Percentiles rank a stretch among this genome's conserved stretches.
Evolutionary conservation across 1,284 basidiomycete genomes (phyloP).

Genomic region (Tilletia horrida): DNA sequence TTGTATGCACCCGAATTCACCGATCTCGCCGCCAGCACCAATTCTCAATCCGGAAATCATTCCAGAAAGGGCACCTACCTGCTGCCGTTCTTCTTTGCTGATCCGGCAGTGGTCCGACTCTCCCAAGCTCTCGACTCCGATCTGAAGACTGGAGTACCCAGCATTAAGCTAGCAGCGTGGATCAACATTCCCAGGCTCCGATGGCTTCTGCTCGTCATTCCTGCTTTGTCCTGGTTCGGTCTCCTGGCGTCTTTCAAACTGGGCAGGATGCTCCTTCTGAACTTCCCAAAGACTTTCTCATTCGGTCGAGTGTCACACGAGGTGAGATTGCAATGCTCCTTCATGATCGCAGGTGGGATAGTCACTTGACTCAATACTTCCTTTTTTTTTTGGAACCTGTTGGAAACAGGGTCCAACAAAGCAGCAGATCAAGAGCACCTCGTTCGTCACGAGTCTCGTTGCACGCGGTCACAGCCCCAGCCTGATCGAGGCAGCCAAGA

Average conservation of each 20-base stretch:
- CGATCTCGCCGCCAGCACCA: background rate
- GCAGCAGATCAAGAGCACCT: conserved; percentile 21
- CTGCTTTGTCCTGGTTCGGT: conserved; percentile 20
- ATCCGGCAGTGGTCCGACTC: conserved; percentile 27
- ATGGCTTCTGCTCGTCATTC: conserved; percentile 19
- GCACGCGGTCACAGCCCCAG: conserved; percentile 20
- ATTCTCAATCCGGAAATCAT: background rate
- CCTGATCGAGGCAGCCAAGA: background rate
- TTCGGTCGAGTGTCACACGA: conserved; percentile 26
- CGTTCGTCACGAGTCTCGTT: conserved; percentile 22
- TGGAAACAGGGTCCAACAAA: conserved; percentile 21
- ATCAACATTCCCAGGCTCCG: conserved; percentile 23
- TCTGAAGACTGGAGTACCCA: conserved; percentile 17
- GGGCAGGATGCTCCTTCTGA: conserved; percentile 23
- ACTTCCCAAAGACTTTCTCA: conserved; percentile 23
- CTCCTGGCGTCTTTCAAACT: conserved; percentile 20
- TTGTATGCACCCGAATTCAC: background rate
- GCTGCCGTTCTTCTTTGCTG: conserved; percentile 28
- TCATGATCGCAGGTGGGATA: too few species aligned
- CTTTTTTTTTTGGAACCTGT: background rate
- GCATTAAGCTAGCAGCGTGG: conserved; percentile 23
- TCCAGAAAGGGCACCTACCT: background rate
- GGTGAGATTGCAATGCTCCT: conserved; percentile 17
- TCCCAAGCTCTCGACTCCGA: conserved; percentile 22
- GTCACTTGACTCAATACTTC: background rate